These are phyloP conservation scores for Lonicera japonica DNA, from an alignment of 129 eudicot species.

Conservation along the genomic window DNA sequence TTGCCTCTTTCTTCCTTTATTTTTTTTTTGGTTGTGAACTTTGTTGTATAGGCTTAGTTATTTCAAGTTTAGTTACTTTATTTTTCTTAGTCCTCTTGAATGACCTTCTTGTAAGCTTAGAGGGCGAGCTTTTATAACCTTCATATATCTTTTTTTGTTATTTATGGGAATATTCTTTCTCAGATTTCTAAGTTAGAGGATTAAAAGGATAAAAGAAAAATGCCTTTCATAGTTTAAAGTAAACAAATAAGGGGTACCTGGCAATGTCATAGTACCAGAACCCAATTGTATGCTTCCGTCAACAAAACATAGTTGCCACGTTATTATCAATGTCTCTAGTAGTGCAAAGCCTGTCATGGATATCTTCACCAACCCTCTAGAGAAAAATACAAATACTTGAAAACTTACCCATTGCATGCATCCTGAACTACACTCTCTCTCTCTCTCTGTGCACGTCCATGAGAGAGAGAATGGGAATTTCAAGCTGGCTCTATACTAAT, in stretches of 20 bases:
- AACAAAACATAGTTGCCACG: constrained; percentile 20
- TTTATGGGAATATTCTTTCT: too few relatives aligned
- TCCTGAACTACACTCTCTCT: background rate
- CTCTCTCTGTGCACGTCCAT: background rate
- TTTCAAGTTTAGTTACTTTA: too few relatives aligned
- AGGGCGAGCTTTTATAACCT: too few relatives aligned
- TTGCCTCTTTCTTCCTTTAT: too few relatives aligned
- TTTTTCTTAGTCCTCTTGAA: too few relatives aligned
- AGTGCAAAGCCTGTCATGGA: constrained; percentile 1
- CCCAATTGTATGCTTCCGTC: background rate
- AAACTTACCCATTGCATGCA: background rate
- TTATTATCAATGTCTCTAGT: constrained; percentile 17
- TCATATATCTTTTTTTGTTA: too few relatives aligned
- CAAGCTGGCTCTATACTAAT: constrained; percentile 54
- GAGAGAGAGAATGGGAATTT: constrained; percentile 30
- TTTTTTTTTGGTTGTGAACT: too few relatives aligned
- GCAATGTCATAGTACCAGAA: background rate
- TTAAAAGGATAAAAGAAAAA: too few relatives aligned
- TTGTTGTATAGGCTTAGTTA: too few relatives aligned
- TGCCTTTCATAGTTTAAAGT: background rate
- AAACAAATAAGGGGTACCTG: background rate
- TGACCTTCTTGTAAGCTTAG: too few relatives aligned
- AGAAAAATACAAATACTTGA: constrained; percentile 1
- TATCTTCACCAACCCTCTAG: background rate
- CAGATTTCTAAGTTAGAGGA: too few relatives aligned